A percentile compares a stretch with the other conserved stretches of the same genome.
Conservation (phyloP, 2,329 filamentous ascomycete genomes). For the Trichophyton mentagrophytes region DNA sequence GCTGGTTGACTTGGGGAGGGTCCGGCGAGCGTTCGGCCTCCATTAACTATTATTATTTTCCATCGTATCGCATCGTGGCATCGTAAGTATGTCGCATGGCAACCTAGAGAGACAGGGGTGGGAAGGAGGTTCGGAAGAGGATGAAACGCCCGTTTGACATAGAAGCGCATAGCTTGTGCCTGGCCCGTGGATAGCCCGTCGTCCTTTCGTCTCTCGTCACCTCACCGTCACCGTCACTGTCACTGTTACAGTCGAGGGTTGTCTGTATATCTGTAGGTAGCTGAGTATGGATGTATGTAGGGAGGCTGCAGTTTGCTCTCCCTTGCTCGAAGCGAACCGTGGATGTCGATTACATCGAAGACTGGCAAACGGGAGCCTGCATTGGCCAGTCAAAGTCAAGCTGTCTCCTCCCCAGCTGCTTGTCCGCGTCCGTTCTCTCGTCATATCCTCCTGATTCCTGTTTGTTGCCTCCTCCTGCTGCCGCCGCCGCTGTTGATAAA, state of each 20-base stretch:
- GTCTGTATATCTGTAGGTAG: neutral
- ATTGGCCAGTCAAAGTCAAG: neutral
- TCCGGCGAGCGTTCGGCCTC: too few species aligned
- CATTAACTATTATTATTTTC: too few species aligned
- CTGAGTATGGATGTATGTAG: neutral
- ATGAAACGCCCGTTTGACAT: neutral
- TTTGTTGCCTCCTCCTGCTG: too few species aligned
- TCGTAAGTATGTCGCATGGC: neutral
- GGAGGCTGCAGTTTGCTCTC: neutral
- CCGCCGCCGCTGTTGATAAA: neutral
- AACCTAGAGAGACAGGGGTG: neutral
- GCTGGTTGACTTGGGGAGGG: too few species aligned
- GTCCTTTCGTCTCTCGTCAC: neutral
- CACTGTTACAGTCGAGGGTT: too few species aligned
- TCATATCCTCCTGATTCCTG: too few species aligned
- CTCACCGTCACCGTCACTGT: too few species aligned
- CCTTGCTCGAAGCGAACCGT: neutral
- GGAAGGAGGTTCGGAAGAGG: neutral
- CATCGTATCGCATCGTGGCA: neutral
- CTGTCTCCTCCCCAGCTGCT: neutral
- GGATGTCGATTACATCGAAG: neutral
- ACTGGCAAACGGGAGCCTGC: constrained; percentile 1
- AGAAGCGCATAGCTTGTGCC: neutral
- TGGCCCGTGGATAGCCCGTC: neutral
- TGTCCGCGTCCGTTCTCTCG: neutral